phyloP scores from a whole-genome alignment of 208 protist genomes.

The Trypanosomatidae sp. region DNA sequence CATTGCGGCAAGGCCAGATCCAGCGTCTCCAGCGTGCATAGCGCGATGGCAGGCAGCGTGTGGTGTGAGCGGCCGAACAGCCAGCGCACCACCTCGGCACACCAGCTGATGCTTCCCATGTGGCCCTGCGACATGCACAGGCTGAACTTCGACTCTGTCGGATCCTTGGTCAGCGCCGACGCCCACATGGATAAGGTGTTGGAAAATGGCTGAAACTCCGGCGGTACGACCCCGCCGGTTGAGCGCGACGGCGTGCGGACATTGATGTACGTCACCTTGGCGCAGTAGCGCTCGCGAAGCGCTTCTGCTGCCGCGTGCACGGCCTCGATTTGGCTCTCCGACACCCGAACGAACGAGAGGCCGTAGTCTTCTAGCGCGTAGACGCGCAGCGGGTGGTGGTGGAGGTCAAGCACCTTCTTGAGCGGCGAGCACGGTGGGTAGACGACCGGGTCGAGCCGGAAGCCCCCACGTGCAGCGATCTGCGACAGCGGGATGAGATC shows the following conservation, averaged over 20 bases:
- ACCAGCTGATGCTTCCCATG: constrained; percentile 45
- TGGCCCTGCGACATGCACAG: constrained; percentile 60
- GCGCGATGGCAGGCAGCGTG: constrained; percentile 70
- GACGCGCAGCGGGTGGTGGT: constrained; percentile 46
- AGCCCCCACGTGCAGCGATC: constrained; percentile 78
- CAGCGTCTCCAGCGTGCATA: constrained; percentile 64
- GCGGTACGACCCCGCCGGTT: constrained; percentile 54
- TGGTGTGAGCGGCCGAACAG: constrained; percentile 62
- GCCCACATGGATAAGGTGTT: constrained; percentile 72
- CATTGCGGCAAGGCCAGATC: constrained; percentile 51
- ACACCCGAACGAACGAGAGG: constrained; percentile 49
- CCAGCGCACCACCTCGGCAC: constrained; percentile 59
- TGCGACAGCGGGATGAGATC: constrained; percentile 77
- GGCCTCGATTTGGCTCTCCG: constrained; percentile 51
- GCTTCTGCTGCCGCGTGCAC: constrained; percentile 56
- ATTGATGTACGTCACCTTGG: constrained; percentile 77
- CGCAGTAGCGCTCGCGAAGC: constrained; percentile 51
- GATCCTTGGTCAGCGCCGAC: constrained; percentile 59
- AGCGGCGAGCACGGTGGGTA: constrained; percentile 73
- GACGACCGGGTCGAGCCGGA: constrained; percentile 51
- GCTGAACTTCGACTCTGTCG: constrained; percentile 62
- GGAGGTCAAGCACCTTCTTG: constrained; percentile 41
- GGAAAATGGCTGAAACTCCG: constrained; percentile 55
- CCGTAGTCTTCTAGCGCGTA: constrained; percentile 85
- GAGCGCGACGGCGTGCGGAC: constrained; percentile 56